phyloP scores from a whole-genome alignment of 2,329 filamentous ascomycete genomes.

The Tetracladium maxilliforme region DNA sequence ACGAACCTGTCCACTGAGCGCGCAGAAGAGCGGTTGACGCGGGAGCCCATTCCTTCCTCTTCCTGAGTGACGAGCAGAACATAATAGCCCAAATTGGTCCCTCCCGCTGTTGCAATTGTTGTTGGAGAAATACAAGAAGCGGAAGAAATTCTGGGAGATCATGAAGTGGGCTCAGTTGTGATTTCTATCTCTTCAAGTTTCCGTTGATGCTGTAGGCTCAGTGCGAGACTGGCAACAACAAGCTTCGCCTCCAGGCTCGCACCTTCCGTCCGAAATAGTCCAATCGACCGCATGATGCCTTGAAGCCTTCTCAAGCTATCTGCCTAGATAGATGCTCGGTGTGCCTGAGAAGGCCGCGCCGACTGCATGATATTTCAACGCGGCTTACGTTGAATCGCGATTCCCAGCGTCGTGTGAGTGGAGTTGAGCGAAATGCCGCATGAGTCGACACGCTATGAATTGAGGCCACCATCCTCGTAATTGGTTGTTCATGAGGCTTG shows the following conservation, averaged over 20 bases:
- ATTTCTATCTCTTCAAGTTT: background rate
- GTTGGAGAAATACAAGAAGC: background rate
- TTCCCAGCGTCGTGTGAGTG: constrained; percentile 5
- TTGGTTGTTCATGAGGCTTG: too few species aligned
- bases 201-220: background rate
- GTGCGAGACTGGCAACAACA: background rate
- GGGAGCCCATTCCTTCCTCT: constrained; percentile 11
- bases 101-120: constrained; percentile 1
- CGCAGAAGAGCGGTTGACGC: constrained; percentile 11
- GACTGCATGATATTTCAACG: constrained; percentile 3
- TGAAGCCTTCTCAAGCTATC: too few species aligned
- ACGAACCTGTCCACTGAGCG: constrained; percentile 13
- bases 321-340: too few species aligned
- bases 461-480: too few species aligned
- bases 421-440: constrained; percentile 2
- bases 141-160: background rate
- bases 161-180: background rate
- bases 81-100: too few species aligned
- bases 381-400: constrained; percentile 5
- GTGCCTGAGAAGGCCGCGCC: constrained; percentile 1
- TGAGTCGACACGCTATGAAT: background rate
- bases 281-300: too few species aligned
- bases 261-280: too few species aligned
- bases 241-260: too few species aligned
- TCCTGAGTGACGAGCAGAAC: constrained; percentile 16